phyloP scores from a whole-genome alignment of 495 filamentous ascomycete species.

The Schizothecium vesticola region DNA sequence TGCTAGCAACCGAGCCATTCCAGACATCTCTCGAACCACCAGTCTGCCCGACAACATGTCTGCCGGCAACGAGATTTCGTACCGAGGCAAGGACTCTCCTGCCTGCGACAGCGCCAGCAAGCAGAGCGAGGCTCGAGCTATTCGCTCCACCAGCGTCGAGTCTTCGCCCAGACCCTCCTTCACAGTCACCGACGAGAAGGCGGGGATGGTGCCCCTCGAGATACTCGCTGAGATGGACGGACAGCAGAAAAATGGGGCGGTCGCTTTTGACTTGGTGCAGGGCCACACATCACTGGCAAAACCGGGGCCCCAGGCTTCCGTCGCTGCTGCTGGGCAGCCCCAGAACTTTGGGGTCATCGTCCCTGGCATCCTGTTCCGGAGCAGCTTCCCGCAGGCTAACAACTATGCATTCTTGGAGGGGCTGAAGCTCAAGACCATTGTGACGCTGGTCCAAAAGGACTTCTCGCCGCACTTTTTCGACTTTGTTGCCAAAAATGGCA shows the following conservation, averaged over 20 bases:
- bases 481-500: constrained; percentile 58
- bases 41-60: neutral
- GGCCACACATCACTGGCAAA: neutral
- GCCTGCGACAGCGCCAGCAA: neutral
- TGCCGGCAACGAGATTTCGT: neutral
- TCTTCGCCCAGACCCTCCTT: neutral
- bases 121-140: neutral
- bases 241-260: neutral
- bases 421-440: constrained; percentile 65
- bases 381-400: constrained; percentile 60
- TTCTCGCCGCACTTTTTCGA: constrained; percentile 48
- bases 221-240: neutral
- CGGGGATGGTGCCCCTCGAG: neutral
- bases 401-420: constrained; percentile 60
- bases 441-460: constrained; percentile 75
- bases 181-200: neutral
- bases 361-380: constrained; percentile 63
- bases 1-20: neutral
- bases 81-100: neutral
- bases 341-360: constrained; percentile 63
- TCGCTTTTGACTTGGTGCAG: constrained; percentile 1
- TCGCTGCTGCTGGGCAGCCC: constrained; percentile 37
- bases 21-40: neutral
- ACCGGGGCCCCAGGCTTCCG: constrained; percentile 1
- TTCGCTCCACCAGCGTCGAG: constrained; percentile 12